Conservation (phyloP, 495 filamentous ascomycete species). For the Saxophila tyrrhenica region DNA sequence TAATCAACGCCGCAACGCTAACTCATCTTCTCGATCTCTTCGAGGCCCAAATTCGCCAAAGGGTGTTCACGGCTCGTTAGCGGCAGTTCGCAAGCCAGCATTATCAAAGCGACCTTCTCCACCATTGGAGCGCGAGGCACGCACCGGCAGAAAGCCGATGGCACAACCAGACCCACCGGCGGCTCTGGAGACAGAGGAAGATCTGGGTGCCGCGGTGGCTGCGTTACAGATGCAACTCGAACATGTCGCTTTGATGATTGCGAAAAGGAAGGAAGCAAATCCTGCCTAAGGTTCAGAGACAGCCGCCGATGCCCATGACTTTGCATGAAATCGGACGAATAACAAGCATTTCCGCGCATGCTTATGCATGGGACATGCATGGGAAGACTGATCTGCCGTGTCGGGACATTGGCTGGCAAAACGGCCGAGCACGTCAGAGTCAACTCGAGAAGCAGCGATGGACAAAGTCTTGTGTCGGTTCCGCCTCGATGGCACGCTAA, state of each 20-base stretch:
- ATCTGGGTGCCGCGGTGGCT: background rate
- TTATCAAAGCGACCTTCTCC: background rate
- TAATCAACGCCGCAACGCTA: constrained; percentile 3
- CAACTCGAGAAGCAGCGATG: background rate
- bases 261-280: background rate
- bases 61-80: background rate
- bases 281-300: background rate
- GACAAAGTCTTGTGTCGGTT: background rate
- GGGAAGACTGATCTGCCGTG: background rate
- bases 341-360: background rate
- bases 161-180: background rate
- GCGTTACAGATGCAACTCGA: background rate
- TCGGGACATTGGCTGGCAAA: background rate
- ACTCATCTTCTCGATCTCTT: constrained; percentile 5
- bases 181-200: background rate
- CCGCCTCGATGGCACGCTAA: background rate
- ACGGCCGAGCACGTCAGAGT: background rate
- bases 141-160: background rate
- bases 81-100: background rate
- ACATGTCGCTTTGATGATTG: background rate
- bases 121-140: constrained; percentile 4
- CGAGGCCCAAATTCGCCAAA: constrained; percentile 21
- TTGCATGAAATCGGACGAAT: background rate
- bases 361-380: background rate
- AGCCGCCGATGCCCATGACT: background rate